These are phyloP conservation scores for Grammothele lineata DNA, from an alignment of 768 basidiomycete genomes.

Conservation along the genomic window DNA sequence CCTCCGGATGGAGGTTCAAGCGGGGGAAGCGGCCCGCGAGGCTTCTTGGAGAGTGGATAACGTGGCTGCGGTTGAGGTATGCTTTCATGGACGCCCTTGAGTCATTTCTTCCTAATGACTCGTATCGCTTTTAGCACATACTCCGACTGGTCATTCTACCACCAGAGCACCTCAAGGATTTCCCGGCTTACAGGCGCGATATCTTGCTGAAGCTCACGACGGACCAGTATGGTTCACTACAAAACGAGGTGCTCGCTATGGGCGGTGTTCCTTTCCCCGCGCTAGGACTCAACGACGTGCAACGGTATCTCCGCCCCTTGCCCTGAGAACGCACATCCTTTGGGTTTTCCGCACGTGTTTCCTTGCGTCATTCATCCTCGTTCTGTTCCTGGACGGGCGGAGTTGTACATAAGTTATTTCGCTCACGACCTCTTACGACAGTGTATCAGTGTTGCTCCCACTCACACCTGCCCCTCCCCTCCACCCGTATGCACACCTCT, in stretches of 20 bases:
- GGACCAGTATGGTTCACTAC: constrained; percentile 36
- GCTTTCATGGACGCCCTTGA: constrained; percentile 3
- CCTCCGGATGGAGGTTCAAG: constrained; percentile 31
- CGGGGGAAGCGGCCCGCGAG: constrained; percentile 35
- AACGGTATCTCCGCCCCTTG: constrained; percentile 4
- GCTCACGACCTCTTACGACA: background rate
- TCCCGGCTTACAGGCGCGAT: constrained; percentile 36
- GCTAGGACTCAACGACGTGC: constrained; percentile 28
- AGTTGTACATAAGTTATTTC: background rate
- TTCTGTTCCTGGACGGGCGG: background rate
- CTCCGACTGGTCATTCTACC: constrained; percentile 32
- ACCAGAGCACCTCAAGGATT: constrained; percentile 25
- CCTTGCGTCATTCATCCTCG: too few species aligned
- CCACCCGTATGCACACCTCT: too few species aligned
- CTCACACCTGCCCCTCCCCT: too few species aligned
- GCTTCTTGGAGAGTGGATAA: constrained; percentile 31
- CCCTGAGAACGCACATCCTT: too few species aligned
- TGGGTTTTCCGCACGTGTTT: too few species aligned
- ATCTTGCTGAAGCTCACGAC: constrained; percentile 34
- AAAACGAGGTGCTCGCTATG: constrained; percentile 33
- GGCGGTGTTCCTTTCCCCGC: constrained; percentile 39
- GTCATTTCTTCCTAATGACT: background rate
- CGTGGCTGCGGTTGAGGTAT: constrained; percentile 20
- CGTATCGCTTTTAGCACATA: constrained; percentile 30
- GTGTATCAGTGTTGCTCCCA: too few species aligned